Percentiles rank a stretch among this genome's conserved stretches.
Conservation (phyloP, 345 rosid species). For the thale cress (Arabidopsis thaliana) region TAIR10.1 NC_003070.9:27048501-27049000, state of each 20-base stretch:
- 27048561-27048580: neutral
- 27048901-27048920: neutral
- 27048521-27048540: neutral
- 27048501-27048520: neutral
- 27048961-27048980: neutral
- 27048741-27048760: slow-evolving; percentile 19
- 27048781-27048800: slow-evolving; percentile 11
- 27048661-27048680: neutral
- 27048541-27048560: neutral
- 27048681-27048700: slow-evolving; percentile 2
- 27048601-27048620: neutral
- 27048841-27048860: neutral
- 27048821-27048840: neutral
- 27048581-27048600: neutral
- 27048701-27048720: neutral
- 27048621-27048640: neutral
- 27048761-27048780: slow-evolving; percentile 23
- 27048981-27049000: too few species aligned
- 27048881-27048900: slow-evolving; percentile 15
- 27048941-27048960: too few species aligned
- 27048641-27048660: neutral
- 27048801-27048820: neutral
- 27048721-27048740: slow-evolving; percentile 18
- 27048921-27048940: too few species aligned
- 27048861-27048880: too few species aligned